Base-by-base conservation (phyloP, 2,329 filamentous ascomycete genomes). In the Talaromyces sp. region DNA sequence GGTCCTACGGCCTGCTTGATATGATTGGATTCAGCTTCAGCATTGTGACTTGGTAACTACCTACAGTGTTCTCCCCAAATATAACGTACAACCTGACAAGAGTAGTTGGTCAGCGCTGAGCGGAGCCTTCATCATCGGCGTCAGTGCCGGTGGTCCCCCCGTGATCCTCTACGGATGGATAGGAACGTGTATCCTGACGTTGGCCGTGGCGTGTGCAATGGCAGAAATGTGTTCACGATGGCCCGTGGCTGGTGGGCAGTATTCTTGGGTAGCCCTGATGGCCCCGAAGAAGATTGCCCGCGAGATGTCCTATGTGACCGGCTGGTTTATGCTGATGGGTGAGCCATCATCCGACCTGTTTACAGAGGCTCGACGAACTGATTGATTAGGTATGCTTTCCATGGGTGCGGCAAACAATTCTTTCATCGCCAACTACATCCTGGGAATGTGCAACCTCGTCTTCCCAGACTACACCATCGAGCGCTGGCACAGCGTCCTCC, bases 21-120 rank as follows among this genome's bases (percentile, higher is more conserved):
- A 86, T 86, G 82, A 77, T 86, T 37, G 84, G 82, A 0, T 86
- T 86, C 72, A 81, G 79, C 52, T 86, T 86, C 71, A 81, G 78
- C 62, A 83, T 86, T 52, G 82, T 86, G 48, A 85, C 84, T 35
- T 82, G 77, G 77, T 79, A 66, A 65, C 11, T 18, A 50, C 48
- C 5, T 12, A 12, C 1, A 28, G 28, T 28, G 28, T 6, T 28
- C 9, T 9, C 12, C 5, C 48, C 3, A 12, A 14, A 6, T 21
- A n/a, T 3, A 35, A 33, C 21, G 35, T 8, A 54, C n/a, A 14
- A 21, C 33, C 48, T 54, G 28, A 54, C 31, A 12, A 1, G 35
- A 7, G 21, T 2, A 54, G 50, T 69, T 86, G 84, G 84, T 83
- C 81, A 35, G 84, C 83, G 3, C 71, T 86, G 2, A 80, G 80